These are phyloP conservation scores for Ceratocystis destructans DNA, from an alignment of 2,329 filamentous ascomycete genomes.

Conservation along the genomic window DNA sequence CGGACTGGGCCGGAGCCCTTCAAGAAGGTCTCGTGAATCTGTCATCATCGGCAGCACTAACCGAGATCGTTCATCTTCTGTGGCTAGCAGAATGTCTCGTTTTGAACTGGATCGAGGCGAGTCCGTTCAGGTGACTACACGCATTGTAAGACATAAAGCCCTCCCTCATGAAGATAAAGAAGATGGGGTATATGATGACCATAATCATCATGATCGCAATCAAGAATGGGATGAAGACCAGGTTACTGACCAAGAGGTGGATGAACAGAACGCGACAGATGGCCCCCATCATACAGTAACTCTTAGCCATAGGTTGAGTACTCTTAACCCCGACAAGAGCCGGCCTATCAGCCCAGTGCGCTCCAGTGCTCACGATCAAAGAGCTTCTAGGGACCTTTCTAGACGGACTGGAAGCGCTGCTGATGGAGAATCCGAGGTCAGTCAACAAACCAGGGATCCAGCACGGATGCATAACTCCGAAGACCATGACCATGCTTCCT, in stretches of 20 bases:
- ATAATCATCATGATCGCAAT: slow-evolving; percentile 19
- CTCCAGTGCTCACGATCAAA: slow-evolving; percentile 29
- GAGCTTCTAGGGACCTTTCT: slow-evolving; percentile 32
- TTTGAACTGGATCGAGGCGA: slow-evolving; percentile 38
- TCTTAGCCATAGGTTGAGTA: slow-evolving; percentile 12
- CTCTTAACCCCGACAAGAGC: slow-evolving; percentile 9
- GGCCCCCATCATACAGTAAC: slow-evolving; percentile 10
- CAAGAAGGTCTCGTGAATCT: slow-evolving; percentile 33
- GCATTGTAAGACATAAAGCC: slow-evolving; percentile 66
- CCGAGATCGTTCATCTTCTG: slow-evolving; percentile 39
- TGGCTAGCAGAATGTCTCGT: slow-evolving; percentile 42
- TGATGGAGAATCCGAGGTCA: slow-evolving; percentile 23
- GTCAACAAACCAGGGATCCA: slow-evolving; percentile 11
- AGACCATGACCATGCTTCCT: not conserved
- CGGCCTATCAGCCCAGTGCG: slow-evolving; percentile 12
- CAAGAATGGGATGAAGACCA: slow-evolving; percentile 19
- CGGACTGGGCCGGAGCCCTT: slow-evolving; percentile 28
- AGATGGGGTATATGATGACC: slow-evolving; percentile 21
- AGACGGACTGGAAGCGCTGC: slow-evolving; percentile 20
- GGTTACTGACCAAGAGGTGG: slow-evolving; percentile 15
- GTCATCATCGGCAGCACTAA: slow-evolving; percentile 28
- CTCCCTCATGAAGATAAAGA: slow-evolving; percentile 34
- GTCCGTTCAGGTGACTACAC: slow-evolving; percentile 76
- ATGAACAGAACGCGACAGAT: slow-evolving; percentile 15
- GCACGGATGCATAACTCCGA: not conserved